phyloP scores from a whole-genome alignment of 129 eudicot species.

The Arctium minus region DNA sequence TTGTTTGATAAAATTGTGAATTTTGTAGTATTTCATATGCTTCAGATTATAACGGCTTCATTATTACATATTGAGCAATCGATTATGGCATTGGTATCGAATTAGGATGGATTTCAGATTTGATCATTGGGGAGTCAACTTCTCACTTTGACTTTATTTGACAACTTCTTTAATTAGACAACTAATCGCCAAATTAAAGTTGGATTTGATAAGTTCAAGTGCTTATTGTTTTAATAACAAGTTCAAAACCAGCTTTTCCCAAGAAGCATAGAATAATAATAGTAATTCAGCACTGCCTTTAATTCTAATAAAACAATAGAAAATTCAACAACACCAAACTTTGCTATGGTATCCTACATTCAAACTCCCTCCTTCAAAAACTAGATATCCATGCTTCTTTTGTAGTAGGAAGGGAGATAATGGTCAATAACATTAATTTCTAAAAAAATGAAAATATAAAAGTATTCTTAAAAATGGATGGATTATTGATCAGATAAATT shows the following conservation, averaged over 20 bases:
- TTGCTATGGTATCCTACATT: neutral
- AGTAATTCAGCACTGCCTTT: neutral
- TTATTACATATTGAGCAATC: neutral
- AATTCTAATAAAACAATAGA: neutral
- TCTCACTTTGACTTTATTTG: neutral
- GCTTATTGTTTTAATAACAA: neutral
- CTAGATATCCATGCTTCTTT: neutral
- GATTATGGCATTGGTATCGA: neutral
- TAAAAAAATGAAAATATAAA: neutral
- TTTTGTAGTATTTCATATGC: neutral
- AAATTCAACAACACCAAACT: slow-evolving; percentile 5
- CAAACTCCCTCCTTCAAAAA: neutral
- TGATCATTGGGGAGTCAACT: neutral
- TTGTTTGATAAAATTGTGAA: neutral
- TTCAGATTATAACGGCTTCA: neutral
- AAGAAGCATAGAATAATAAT: neutral
- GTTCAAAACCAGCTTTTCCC: neutral
- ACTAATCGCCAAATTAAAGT: neutral
- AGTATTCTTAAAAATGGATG: neutral
- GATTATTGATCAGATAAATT: neutral
- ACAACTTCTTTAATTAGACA: neutral
- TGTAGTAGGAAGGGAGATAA: neutral
- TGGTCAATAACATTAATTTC: neutral
- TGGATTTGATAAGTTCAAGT: neutral
- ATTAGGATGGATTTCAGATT: neutral